A percentile compares a stretch with the other conserved stretches of the same genome.
Conservation (phyloP, 352 stramenopile species). For the Globisporangium radiosum region DNA sequence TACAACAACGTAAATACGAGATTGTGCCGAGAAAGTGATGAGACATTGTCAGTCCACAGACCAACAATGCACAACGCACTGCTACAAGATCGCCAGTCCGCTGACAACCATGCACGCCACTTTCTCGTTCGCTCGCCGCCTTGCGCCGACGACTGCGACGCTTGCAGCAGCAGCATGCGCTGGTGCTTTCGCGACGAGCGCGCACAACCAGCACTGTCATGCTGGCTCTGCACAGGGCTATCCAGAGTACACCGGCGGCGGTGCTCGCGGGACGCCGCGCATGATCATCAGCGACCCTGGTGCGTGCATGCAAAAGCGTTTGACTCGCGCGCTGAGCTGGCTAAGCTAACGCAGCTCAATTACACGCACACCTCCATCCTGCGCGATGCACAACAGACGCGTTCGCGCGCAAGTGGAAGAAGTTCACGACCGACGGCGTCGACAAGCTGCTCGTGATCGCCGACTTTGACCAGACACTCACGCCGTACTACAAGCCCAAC, state of each 20-base stretch:
- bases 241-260: constrained; percentile 2
- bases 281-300: constrained; percentile 7
- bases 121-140: neutral
- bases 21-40: too few relatives aligned
- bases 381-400: constrained; percentile 20
- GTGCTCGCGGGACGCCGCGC: constrained; percentile 2
- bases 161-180: neutral
- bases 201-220: neutral
- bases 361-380: too few relatives aligned
- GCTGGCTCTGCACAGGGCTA: neutral
- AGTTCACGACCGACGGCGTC: constrained; percentile 56
- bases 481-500: constrained; percentile 51
- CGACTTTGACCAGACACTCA: constrained; percentile 82
- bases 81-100: too few relatives aligned
- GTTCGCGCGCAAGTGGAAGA: constrained; percentile 73
- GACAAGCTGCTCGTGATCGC: constrained; percentile 73
- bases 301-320: neutral
- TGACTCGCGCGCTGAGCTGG: too few relatives aligned
- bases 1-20: too few relatives aligned
- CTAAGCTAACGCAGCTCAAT: too few relatives aligned
- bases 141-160: neutral
- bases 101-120: neutral
- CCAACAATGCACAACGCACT: too few relatives aligned
- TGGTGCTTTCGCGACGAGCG: neutral
- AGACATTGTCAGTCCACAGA: too few relatives aligned